These are phyloP conservation scores for Bacterosira constricta DNA, from an alignment of 108 stramenopile species.

Conservation along the genomic window DNA sequence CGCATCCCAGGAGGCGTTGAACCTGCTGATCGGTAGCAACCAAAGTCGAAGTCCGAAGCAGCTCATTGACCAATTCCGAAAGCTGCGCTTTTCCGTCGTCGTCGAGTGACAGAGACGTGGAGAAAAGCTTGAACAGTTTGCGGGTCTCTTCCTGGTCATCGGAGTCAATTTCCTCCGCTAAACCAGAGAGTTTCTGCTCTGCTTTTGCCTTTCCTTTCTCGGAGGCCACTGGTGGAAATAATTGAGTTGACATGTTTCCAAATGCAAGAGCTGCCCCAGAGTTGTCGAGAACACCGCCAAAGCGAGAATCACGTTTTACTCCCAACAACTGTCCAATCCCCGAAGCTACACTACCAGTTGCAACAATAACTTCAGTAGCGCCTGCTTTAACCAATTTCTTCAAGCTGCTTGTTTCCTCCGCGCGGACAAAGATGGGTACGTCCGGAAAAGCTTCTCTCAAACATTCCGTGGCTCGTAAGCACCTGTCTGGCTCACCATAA, in stretches of 20 bases:
- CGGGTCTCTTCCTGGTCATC: conserved; percentile 41
- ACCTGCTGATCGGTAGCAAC: conserved; percentile 30
- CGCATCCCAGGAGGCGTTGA: conserved; percentile 38
- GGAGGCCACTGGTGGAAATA: conserved; percentile 39
- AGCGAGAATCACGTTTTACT: conserved; percentile 29
- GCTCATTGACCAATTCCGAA: conserved; percentile 38
- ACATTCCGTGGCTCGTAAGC: conserved; percentile 54
- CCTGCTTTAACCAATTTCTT: conserved; percentile 62
- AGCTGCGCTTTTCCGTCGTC: conserved; percentile 48
- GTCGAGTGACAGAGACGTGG: conserved; percentile 37
- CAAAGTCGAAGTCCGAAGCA: conserved; percentile 34
- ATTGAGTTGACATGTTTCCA: conserved; percentile 25
- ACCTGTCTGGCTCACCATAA: conserved; percentile 46
- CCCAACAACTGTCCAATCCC: conserved; percentile 41
- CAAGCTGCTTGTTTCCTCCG: conserved; percentile 25
- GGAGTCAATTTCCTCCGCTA: conserved; percentile 35
- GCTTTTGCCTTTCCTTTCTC: conserved; percentile 5
- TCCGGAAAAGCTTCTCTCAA: conserved; percentile 65
- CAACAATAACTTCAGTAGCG: conserved; percentile 66
- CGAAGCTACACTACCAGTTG: conserved; percentile 44
- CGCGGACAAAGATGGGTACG: conserved; percentile 70
- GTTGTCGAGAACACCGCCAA: conserved; percentile 29
- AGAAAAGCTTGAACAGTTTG: conserved; percentile 43
- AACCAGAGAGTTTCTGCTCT: conserved; percentile 15
- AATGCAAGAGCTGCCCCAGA: conserved; percentile 23